Evolutionary conservation across 345 rosid species (phyloP), one percentile per base, ranked within the genome.

Genomic region (Eucalyptus regnans): DNA sequence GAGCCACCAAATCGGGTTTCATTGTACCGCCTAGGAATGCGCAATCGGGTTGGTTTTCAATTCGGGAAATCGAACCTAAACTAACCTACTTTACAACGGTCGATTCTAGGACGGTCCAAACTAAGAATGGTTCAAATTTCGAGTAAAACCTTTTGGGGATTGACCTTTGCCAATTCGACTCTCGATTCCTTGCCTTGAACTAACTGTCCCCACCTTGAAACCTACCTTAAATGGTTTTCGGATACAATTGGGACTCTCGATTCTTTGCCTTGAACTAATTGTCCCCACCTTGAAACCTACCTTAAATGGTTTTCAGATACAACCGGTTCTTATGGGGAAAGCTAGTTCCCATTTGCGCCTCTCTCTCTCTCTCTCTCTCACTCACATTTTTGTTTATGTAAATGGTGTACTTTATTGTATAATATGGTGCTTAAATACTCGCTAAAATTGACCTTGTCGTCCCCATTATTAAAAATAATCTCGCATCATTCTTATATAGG

Each of bases 391-490:
- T 52, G 25, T 52, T 20, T 52, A 52, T 0, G 58, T 52, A 52
- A 52, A 52, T 52, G 5, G 1, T 7, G 20, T n/a, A 13, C n/a
- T 27, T 3, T 29, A 12, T 62, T 68, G 2, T 33, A 68, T 16
- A 16, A 33, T 66, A 66, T 31, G 22, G 1, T 15, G 6, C 79
- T 66, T 66, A 7, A 31, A 1, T 31, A 10, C 22, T 9, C 1
- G 3, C 79, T 31, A 7, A 15, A 66, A 66, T 31, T 2, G 79
- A 14, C 5, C 43, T 31, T 0, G 0, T 7, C 0, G 0, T 52
- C 58, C 58, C 25, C 9, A 2, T 52, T 52, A 52, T 52, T 0
- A 9, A 56, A 56, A 56, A 4, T 56, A 56, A 22, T 56, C 27
- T 23, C 1, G 3, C 62, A 56, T 56, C 5, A 23, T 23, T 56